These are phyloP conservation scores for Hypholoma fasciculare DNA, from an alignment of 768 basidiomycete species.

Conservation along the genomic window DNA sequence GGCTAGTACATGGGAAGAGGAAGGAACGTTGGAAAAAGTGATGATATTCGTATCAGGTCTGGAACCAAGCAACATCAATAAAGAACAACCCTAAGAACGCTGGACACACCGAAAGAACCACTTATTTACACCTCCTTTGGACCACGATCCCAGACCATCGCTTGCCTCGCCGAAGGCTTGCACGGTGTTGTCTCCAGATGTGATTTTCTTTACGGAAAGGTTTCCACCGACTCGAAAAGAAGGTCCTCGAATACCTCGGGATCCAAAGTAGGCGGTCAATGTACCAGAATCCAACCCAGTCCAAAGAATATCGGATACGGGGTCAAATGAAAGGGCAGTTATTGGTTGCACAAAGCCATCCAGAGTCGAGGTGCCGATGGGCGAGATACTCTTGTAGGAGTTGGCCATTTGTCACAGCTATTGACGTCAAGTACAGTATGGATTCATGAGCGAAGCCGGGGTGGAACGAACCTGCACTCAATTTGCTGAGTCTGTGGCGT, in stretches of 20 bases:
- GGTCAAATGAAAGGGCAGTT: conserved; percentile 85
- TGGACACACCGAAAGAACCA: conserved; percentile 71
- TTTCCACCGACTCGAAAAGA: conserved; percentile 70
- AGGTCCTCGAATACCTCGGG: conserved; percentile 65
- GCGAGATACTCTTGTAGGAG: conserved; percentile 21
- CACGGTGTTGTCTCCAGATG: conserved; percentile 79
- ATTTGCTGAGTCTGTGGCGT: no score
- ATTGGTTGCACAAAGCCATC: conserved; percentile 49
- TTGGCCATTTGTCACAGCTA: conserved; percentile 12
- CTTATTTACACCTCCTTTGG: conserved; percentile 82
- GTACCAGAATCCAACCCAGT: conserved; percentile 72
- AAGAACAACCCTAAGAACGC: background rate
- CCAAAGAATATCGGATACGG: conserved; percentile 90
- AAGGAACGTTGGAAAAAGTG: conserved; percentile 48
- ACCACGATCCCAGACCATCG: conserved; percentile 75
- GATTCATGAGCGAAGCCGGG: background rate
- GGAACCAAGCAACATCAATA: background rate
- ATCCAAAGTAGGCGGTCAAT: conserved; percentile 67
- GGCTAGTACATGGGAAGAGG: conserved; percentile 57
- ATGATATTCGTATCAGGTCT: conserved; percentile 33
- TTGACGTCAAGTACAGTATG: background rate
- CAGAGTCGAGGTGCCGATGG: conserved; percentile 18
- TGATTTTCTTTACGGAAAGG: conserved; percentile 72
- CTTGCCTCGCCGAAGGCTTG: conserved; percentile 60
- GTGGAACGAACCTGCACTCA: no score